Evolutionary conservation across 1,139 yeast species (phyloP).

Genomic region (Maudiozyma humilis): DNA sequence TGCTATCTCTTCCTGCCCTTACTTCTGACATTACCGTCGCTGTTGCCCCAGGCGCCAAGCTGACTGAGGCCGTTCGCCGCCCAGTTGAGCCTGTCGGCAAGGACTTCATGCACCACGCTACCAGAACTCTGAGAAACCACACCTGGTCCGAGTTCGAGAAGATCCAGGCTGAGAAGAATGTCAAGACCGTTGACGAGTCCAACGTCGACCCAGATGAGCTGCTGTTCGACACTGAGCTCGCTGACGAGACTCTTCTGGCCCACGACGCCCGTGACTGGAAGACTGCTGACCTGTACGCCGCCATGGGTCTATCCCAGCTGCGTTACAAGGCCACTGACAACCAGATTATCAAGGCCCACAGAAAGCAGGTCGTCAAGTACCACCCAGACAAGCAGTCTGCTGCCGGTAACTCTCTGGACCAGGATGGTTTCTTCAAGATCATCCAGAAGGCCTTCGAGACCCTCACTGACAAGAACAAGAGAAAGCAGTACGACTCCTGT

Average conservation of each 20-base stretch:
- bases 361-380: slow-evolving; percentile 92
- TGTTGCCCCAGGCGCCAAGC: slow-evolving; percentile 45
- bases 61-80: slow-evolving; percentile 68
- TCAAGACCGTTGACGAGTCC: slow-evolving; percentile 55
- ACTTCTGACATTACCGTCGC: slow-evolving; percentile 40
- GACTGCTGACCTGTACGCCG: slow-evolving; percentile 91
- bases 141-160: slow-evolving; percentile 97
- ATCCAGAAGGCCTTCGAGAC: slow-evolving; percentile 94
- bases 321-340: slow-evolving; percentile 89
- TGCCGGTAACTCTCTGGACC: slow-evolving; percentile 70
- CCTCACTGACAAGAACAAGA: slow-evolving; percentile 73
- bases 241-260: slow-evolving; percentile 55
- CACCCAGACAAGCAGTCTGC: slow-evolving; percentile 95
- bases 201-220: slow-evolving; percentile 67
- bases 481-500: slow-evolving; percentile 92
- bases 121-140: slow-evolving; percentile 92
- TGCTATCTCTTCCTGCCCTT: slow-evolving; percentile 33
- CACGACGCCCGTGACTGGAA: slow-evolving; percentile 99
- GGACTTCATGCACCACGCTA: slow-evolving; percentile 90
- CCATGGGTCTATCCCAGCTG: slow-evolving; percentile 83
- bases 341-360: slow-evolving; percentile 92
- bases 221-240: slow-evolving; percentile 71
- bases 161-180: slow-evolving; percentile 86
- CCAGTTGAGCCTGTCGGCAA: slow-evolving; percentile 96
- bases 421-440: slow-evolving; percentile 96